Evolutionary conservation across 2,329 filamentous ascomycete genomes (phyloP).

Genomic region (Xylariaceae sp.): DNA sequence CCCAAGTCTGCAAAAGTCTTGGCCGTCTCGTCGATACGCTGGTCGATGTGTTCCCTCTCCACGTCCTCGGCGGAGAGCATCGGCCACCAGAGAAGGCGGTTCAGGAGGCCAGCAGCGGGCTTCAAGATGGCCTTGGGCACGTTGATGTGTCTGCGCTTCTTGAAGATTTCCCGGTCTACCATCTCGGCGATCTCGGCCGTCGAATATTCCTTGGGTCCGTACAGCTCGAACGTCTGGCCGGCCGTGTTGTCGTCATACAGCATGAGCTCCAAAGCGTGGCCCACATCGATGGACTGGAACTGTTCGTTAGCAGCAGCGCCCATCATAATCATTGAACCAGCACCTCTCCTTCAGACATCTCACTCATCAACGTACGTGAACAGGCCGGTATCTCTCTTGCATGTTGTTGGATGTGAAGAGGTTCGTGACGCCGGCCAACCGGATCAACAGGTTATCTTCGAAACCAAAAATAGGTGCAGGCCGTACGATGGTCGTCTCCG

Average conservation of each 20-base stretch:
- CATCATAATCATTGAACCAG: too few species aligned
- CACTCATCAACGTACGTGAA: conserved; percentile 79
- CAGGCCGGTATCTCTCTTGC: conserved; percentile 84
- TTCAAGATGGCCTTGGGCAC: conserved; percentile 76
- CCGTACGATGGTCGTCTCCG: conserved; percentile 93
- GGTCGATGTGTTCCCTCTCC: conserved; percentile 88
- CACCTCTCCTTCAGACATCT: neutral
- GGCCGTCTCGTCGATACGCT: conserved; percentile 80
- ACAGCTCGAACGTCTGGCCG: conserved; percentile 88
- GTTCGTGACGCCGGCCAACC: conserved; percentile 73
- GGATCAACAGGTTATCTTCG: conserved; percentile 86
- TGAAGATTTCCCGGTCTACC: conserved; percentile 88
- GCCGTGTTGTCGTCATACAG: conserved; percentile 85
- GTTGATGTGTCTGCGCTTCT: conserved; percentile 85
- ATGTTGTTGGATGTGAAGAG: conserved; percentile 89
- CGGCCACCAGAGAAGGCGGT: conserved; percentile 85
- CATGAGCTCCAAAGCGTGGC: conserved; percentile 82
- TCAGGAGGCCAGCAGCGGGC: conserved; percentile 67
- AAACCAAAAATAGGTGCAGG: conserved; percentile 92
- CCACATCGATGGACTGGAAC: conserved; percentile 76
- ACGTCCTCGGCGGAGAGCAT: conserved; percentile 77
- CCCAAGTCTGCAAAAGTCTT: conserved; percentile 95
- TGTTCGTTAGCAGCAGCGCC: conserved; percentile 5
- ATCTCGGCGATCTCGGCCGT: conserved; percentile 80
- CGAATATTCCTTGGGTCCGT: conserved; percentile 88